These are phyloP conservation scores for Setomelanomma holmii DNA, from an alignment of 2,329 filamentous ascomycete species.

Conservation along the genomic window DNA sequence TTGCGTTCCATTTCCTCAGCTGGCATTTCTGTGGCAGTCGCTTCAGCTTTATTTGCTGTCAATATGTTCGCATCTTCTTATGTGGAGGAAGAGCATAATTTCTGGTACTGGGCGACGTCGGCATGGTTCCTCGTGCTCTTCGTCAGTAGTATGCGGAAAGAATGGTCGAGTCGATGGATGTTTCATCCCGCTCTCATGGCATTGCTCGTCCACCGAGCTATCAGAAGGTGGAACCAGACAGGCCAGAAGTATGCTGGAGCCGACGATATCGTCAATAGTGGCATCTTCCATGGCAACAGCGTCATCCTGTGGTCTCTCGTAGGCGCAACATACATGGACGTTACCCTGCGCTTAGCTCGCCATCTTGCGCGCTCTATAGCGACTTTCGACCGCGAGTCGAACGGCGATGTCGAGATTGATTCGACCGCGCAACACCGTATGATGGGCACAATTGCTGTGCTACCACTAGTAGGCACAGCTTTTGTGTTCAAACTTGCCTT, in stretches of 20 bases:
- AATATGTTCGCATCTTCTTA: conserved; percentile 99
- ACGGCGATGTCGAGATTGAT: conserved; percentile 27
- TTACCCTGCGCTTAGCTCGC: conserved; percentile 56
- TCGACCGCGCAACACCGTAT: conserved; percentile 36
- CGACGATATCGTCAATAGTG: conserved; percentile 79
- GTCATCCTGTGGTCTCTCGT: conserved; percentile 76
- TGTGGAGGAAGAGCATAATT: conserved; percentile 97
- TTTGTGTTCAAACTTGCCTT: conserved; percentile 90
- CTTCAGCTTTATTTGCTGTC: conserved; percentile 65
- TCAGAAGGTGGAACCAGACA: conserved; percentile 91
- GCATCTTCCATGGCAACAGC: conserved; percentile 59
- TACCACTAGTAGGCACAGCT: conserved; percentile 61
- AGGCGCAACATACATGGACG: conserved; percentile 70
- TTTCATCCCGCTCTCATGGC: conserved; percentile 55
- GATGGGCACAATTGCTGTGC: conserved; percentile 36
- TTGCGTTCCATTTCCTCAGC: conserved; percentile 60
- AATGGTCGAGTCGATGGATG: conserved; percentile 31
- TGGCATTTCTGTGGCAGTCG: conserved; percentile 47
- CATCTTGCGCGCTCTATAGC: conserved; percentile 40
- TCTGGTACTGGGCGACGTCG: conserved; percentile 92
- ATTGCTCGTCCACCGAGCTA: conserved; percentile 69
- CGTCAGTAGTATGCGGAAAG: conserved; percentile 43
- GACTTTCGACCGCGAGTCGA: conserved; percentile 23
- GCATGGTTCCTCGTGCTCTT: conserved; percentile 68
- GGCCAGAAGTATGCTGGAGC: conserved; percentile 95